A percentile compares a stretch with the other conserved stretches of the same genome.
Evolutionary conservation across 1,284 basidiomycete species (phyloP).

Genomic region (Afroboletus lepidellus): DNA sequence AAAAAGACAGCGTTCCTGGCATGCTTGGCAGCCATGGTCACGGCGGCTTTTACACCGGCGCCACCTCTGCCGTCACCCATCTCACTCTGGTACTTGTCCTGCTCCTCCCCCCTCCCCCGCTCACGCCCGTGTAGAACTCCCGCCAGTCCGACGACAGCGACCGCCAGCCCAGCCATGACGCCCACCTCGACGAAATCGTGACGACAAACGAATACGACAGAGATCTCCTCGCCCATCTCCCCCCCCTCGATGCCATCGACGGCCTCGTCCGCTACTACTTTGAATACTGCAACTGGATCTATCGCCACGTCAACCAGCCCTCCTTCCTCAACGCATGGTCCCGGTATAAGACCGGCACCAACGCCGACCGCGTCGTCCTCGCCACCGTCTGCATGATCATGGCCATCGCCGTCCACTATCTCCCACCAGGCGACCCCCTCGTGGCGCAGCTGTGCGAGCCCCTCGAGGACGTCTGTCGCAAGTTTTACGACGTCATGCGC

Average conservation of each 20-base stretch:
- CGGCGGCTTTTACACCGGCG: constrained; percentile 69
- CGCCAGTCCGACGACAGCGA: constrained; percentile 54
- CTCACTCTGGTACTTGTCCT: constrained; percentile 51
- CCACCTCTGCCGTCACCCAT: constrained; percentile 68
- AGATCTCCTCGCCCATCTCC: constrained; percentile 66
- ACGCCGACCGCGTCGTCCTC: constrained; percentile 65
- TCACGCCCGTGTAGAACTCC: constrained; percentile 36
- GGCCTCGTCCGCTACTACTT: constrained; percentile 73
- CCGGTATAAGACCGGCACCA: constrained; percentile 63
- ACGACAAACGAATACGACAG: constrained; percentile 57
- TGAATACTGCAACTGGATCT: constrained; percentile 82
- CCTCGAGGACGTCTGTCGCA: constrained; percentile 56
- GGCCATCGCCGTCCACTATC: constrained; percentile 68
- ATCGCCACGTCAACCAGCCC: constrained; percentile 66
- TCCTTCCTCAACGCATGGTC: constrained; percentile 65
- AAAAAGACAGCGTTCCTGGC: constrained; percentile 55
- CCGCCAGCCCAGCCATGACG: constrained; percentile 48
- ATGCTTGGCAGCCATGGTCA: constrained; percentile 62
- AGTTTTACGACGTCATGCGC: constrained; percentile 66
- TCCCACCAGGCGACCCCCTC: constrained; percentile 62
- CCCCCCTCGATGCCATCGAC: constrained; percentile 64
- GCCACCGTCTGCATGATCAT: constrained; percentile 70
- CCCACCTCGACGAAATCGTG: constrained; percentile 40
- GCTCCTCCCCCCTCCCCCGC: constrained; percentile 11
- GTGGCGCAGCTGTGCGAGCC: constrained; percentile 47